Evolutionary conservation across 2,329 filamentous ascomycete genomes (phyloP).

Genomic region (Aspergillus pseudoglaucus): DNA sequence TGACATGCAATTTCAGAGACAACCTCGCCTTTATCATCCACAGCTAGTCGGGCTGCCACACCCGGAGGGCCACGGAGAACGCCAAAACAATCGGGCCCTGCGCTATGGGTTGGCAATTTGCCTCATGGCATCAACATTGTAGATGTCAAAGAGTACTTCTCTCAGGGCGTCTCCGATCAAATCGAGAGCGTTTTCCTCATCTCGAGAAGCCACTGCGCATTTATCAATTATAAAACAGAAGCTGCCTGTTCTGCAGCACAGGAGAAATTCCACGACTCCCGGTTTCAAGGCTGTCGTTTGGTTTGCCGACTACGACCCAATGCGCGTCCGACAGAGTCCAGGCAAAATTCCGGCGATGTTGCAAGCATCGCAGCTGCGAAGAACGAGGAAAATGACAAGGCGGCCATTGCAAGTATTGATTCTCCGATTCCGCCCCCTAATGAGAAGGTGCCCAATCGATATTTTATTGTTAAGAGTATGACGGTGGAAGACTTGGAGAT

Average conservation of each 20-base stretch:
- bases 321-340: conserved; percentile 35
- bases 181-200: conserved; percentile 90
- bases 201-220: conserved; percentile 94
- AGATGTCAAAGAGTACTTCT: conserved; percentile 85
- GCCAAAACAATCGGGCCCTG: conserved; percentile 68
- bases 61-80: conserved; percentile 61
- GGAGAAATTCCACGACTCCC: conserved; percentile 80
- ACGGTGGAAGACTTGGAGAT: conserved; percentile 84
- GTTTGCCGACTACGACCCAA: conserved; percentile 72
- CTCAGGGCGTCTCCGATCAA: conserved; percentile 63
- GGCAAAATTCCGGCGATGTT: background rate
- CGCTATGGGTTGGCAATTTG: conserved; percentile 92
- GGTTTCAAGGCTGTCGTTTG: conserved; percentile 76
- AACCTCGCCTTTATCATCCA: conserved; percentile 1
- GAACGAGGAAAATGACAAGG: background rate
- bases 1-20: background rate
- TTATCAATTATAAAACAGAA: conserved; percentile 89
- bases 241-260: conserved; percentile 68
- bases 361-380: background rate
- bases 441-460: conserved; percentile 59
- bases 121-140: conserved; percentile 76
- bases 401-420: conserved; percentile 11
- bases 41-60: conserved; percentile 15
- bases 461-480: conserved; percentile 88
- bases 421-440: conserved; percentile 47